Base-by-base conservation (phyloP, 2,329 filamentous ascomycete species). In the Fusarium sp. region DNA sequence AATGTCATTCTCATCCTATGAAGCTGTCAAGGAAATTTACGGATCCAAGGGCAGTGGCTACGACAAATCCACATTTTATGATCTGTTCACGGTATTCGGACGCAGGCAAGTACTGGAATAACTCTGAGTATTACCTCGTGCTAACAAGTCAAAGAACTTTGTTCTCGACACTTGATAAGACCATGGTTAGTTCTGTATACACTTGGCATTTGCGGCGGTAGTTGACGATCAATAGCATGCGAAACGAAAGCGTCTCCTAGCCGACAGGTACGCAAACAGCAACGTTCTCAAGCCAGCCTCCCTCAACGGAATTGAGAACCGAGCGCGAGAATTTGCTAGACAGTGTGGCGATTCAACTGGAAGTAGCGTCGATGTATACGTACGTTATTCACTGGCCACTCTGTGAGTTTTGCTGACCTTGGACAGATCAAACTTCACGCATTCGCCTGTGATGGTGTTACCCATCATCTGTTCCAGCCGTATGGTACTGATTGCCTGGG, bases 401-500 rank as follows among this genome's bases (percentile, higher is more conserved):
- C 3, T 37, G n/a, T 10, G 22, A 10, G 4, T 17, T 17, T 33
- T 3, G 8, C 25, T 60, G 6, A 62, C 20, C 9, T 45, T 17
- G 27, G 2, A 9, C 17, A 54, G 61, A 50, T 37, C 22, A 30
- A 62, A 35, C 82, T 93, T 2, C 91, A 93, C 70, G 88, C 91
- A 30, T 93, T 91, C 76, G 91, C 91, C 0, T 89, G 92, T 61
- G 91, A 93, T 77, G 92, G 91, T 73, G 87, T 90, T 25, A 91
- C 90, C 0, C 89, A 92, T 76, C 90, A 92, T 71, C 85, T 93
- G 15, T 92, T 93, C 78, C 89, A 91, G 57, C 90, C 90, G 0
- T 86, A 89, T 59, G 91, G 90, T 2, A 88, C 89, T 1, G 84
- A 90, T 67, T 91, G 90, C 5, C 84, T 93, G 1, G 83, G 86